Conservation (phyloP, 306 rosid species). For the Canavalia gladiata region DNA sequence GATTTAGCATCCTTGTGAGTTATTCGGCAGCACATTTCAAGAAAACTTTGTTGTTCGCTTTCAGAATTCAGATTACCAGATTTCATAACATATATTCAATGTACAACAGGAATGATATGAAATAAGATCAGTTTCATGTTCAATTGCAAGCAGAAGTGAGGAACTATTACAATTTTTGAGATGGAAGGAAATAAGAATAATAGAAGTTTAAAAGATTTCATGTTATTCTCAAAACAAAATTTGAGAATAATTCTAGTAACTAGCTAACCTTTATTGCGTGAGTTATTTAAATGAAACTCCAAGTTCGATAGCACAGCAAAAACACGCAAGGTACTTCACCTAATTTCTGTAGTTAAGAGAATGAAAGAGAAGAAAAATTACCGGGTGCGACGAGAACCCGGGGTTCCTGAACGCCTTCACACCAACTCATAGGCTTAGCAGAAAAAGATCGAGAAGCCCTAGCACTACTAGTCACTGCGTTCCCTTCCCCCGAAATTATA, state of each 20-base stretch:
- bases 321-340: no score
- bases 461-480: neutral
- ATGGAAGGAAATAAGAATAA: neutral
- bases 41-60: no score
- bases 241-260: no score
- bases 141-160: neutral
- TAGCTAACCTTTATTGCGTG: no score
- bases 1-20: no score
- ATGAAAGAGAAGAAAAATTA: constrained; percentile 20
- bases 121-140: neutral
- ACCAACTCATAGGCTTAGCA: constrained; percentile 66
- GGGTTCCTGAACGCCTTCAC: constrained; percentile 68
- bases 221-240: no score
- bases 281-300: no score
- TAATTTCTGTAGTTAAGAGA: neutral
- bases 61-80: neutral
- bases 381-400: constrained; percentile 85
- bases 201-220: no score
- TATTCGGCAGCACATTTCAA: no score
- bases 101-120: neutral
- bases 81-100: neutral
- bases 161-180: neutral
- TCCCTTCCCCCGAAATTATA: neutral
- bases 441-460: constrained; percentile 47
- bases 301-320: no score